Evolutionary conservation across 345 rosid species (phyloP).

Genomic region (Physaria fendleri): DNA sequence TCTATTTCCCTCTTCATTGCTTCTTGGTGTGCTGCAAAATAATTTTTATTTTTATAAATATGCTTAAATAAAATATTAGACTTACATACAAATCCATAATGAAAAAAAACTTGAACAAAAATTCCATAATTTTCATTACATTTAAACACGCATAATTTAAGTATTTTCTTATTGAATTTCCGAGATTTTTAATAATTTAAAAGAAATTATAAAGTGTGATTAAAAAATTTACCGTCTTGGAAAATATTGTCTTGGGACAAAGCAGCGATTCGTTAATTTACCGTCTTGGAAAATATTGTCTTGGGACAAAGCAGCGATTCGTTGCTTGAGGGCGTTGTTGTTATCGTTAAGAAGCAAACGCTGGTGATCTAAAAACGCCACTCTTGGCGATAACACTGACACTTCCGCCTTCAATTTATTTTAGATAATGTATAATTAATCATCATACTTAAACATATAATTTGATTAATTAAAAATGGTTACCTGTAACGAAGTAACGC

Average conservation of each 20-base stretch:
- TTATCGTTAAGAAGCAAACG: constrained; percentile 79
- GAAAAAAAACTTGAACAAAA: background rate
- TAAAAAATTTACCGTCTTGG: constrained; percentile 61
- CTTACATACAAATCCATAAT: background rate
- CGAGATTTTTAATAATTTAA: no score
- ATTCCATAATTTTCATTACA: no score
- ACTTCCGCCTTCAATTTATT: constrained; percentile 69
- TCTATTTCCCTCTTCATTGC: constrained; percentile 86
- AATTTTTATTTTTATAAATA: background rate
- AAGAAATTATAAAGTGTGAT: no score
- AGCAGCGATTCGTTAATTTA: constrained; percentile 93
- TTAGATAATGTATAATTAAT: no score
- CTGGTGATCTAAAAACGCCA: constrained; percentile 81
- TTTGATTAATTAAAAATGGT: background rate
- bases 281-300: constrained; percentile 89
- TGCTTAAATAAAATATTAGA: background rate
- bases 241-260: constrained; percentile 86
- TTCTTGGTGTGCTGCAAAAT: constrained; percentile 69
- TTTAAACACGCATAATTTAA: no score
- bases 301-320: constrained; percentile 91
- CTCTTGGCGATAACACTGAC: constrained; percentile 77
- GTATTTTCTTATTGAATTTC: background rate
- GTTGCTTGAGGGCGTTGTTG: constrained; percentile 81
- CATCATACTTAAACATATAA: background rate
- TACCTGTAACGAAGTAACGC: constrained; percentile 78